Evolutionary conservation across 2,329 filamentous ascomycete species (phyloP), one percentile per base, ranked within the genome.

Genomic region (Venturia aucupariae): DNA sequence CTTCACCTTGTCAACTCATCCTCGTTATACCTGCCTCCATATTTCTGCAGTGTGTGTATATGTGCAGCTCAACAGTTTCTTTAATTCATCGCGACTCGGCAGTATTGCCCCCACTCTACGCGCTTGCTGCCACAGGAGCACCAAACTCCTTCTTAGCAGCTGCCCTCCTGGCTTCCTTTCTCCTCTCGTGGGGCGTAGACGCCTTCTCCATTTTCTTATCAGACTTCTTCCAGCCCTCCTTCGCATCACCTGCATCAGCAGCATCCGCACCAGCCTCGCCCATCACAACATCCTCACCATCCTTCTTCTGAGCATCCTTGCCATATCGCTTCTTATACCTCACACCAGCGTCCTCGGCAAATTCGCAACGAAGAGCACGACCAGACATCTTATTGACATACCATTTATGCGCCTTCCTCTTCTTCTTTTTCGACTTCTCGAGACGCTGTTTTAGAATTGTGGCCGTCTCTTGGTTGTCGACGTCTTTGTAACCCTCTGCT

Each of bases 291-390:
- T 24, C 59, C 13, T 62, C 44, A 35, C 48, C 59, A 5, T 66
- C 35, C 67, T 76, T 78, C 24, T 78, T 80, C 15, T 72, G 69
- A 15, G 70, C 67, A 5, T 69, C 87, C 75, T 92, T 93, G 68
- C 90, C 89, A 72, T 89, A 97, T 1, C 94, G 86, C 81, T 97
- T 99, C 80, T 93, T 93, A 77, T 99, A 99, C 65, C 94, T 81
- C 41, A 86, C 85, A 69, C 90, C 86, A 65, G 92, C 86, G 75
- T 97, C 94, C 78, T 99, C 94, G 24, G 94, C 94, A 71, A 93
- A 92, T 75, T 99, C 93, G 74, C 94, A 86, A 73, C 93, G 90
- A 69, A 99, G 81, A 67, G 86, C 83, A 38, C 94, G 85, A 35
- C 92, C 92, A 62, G 89, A 80, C 64, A 97, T 82, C 70, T 86